A percentile compares a stretch with the other conserved stretches of the same genome.
Conservation (phyloP, 1,139 yeast genomes). For the Candida tetrigidarum region DNA sequence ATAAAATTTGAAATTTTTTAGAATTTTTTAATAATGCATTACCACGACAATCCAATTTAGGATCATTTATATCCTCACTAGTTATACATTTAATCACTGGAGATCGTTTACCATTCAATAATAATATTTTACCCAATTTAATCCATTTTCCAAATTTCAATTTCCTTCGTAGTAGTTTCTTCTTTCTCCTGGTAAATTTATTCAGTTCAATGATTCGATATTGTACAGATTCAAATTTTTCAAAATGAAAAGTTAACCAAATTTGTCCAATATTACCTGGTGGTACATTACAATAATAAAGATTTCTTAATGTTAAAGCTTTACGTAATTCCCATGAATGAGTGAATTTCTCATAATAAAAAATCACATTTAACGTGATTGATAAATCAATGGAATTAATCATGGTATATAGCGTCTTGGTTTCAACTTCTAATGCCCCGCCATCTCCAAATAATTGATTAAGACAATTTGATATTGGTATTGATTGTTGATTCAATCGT, state of each 20-base stretch:
- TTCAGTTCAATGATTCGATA: slow-evolving; percentile 3
- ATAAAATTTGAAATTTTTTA: slow-evolving; percentile 8
- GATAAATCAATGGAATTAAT: slow-evolving; percentile 14
- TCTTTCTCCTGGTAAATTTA: neutral
- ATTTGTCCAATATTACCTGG: slow-evolving; percentile 17
- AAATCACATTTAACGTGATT: slow-evolving; percentile 14
- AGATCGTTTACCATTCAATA: slow-evolving; percentile 14
- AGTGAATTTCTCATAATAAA: slow-evolving; percentile 14
- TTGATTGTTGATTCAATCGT: neutral
- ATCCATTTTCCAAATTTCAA: slow-evolving; percentile 11
- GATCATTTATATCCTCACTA: slow-evolving; percentile 6
- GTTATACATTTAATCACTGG: slow-evolving; percentile 18
- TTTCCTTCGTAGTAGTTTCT: slow-evolving; percentile 5
- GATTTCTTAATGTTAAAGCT: slow-evolving; percentile 11
- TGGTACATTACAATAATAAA: slow-evolving; percentile 17
- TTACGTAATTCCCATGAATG: slow-evolving; percentile 15
- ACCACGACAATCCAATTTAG: slow-evolving; percentile 17
- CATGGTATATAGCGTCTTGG: slow-evolving; percentile 9
- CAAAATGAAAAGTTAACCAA: slow-evolving; percentile 8
- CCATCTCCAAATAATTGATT: slow-evolving; percentile 18
- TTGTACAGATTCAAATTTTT: slow-evolving; percentile 7
- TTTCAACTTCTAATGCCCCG: slow-evolving; percentile 15
- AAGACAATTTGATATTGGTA: slow-evolving; percentile 19
- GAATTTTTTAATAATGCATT: slow-evolving; percentile 7
- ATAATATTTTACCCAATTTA: slow-evolving; percentile 9